Base-by-base conservation (phyloP, 1,284 basidiomycete genomes). In the Vanrija humicola region DNA sequence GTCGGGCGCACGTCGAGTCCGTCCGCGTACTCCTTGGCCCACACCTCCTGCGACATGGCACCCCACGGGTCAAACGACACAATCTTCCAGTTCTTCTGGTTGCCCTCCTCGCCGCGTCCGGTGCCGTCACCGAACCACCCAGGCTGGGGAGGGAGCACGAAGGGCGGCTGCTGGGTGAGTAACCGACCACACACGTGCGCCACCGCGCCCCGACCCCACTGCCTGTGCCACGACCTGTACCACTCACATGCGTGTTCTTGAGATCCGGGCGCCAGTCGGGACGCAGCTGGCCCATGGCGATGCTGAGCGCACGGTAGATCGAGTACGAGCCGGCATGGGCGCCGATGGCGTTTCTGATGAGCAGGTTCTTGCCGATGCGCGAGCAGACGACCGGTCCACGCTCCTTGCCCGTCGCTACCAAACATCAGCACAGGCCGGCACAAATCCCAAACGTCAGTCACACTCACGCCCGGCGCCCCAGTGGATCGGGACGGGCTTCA, bases 11-110 rank as follows among this genome's bases (percentile, higher is more conserved):
- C 80, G 70, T 94, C 90, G 48, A 93, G 72, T 0, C 85, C 84
- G 26, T 81, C 82, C 42, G 86, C 83, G 52, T 84, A 81, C 74
- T 90, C 85, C 59, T 69, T 79, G 54, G 79, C 81, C 80, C 87
- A 97, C 1, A 89, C 83, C 48, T 84, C 83, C 16, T 89, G 91
- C 0, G 88, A 87, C 55, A 97, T 80, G 69, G 97, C 94, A 3
- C 94, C 94, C 84, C 86, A 97, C 0, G 94, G 94, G 72, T 98
- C 95, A 73, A 98, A 88, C 2, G 87, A 87, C 29, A 96, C 92
- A 70, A 98, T 96, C 82, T 91, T 93, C 65, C 59, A 67, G 21
- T 54, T 59, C 46, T 59, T 62, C 44, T 61, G 46, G 50, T 65
- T 64, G 12, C 59, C 55, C n/a, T 50, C 58, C 23, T 64, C 64